Evolutionary conservation across 2,329 filamentous ascomycete species (phyloP).

Genomic region (Fusarium poae): DNA sequence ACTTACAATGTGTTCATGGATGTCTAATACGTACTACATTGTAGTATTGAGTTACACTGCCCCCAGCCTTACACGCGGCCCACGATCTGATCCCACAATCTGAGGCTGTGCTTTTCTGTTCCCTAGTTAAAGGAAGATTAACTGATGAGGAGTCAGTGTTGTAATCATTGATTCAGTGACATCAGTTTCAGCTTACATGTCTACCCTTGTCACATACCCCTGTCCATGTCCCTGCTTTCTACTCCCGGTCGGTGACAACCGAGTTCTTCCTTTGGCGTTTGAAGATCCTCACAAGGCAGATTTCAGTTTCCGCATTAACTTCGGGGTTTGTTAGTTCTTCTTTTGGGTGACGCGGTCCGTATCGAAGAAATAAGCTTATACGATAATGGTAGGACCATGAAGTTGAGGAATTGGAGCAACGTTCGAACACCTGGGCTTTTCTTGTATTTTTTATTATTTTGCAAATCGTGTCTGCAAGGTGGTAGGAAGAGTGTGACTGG

Average conservation of each 20-base stretch:
- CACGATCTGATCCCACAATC: slow-evolving; percentile 45
- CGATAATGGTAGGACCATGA: background rate
- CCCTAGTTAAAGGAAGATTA: slow-evolving; percentile 2
- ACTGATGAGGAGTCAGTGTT: background rate
- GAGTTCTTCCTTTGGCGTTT: slow-evolving; percentile 23
- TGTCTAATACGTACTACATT: slow-evolving; percentile 2
- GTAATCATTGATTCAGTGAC: slow-evolving; percentile 32
- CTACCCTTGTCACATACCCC: background rate
- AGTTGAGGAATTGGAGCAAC: background rate
- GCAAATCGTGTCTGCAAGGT: too few species aligned
- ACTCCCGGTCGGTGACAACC: slow-evolving; percentile 19
- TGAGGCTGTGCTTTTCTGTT: slow-evolving; percentile 39
- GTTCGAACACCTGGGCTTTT: too few species aligned
- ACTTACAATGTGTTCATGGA: background rate
- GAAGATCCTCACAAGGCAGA: slow-evolving; percentile 40
- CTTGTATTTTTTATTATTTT: too few species aligned
- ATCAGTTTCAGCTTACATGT: slow-evolving; percentile 44
- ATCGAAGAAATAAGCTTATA: slow-evolving; percentile 33
- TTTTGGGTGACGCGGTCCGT: slow-evolving; percentile 22
- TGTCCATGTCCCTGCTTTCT: background rate
- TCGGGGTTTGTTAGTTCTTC: background rate
- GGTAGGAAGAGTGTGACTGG: too few species aligned
- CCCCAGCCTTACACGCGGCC: slow-evolving; percentile 49
- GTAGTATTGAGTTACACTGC: slow-evolving; percentile 37
- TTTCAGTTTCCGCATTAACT: slow-evolving; percentile 1